These are phyloP conservation scores for Huntiella decipiens DNA, from an alignment of 2,329 filamentous ascomycete species.

Conservation along the genomic window DNA sequence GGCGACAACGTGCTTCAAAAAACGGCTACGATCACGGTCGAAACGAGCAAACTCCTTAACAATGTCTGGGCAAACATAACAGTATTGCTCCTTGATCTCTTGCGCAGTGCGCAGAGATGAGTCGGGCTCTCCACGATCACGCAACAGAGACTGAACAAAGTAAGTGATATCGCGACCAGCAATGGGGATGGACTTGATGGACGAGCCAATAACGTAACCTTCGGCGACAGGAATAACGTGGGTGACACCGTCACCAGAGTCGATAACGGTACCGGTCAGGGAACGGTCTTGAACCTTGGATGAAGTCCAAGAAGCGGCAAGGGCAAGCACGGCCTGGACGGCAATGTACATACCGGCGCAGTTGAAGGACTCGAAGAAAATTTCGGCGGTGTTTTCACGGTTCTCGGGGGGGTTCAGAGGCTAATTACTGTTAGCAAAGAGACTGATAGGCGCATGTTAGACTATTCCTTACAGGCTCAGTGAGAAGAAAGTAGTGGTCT, in stretches of 20 bases:
- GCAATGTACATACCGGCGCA: slow-evolving; percentile 97
- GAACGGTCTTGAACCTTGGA: slow-evolving; percentile 95
- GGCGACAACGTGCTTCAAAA: slow-evolving; percentile 74
- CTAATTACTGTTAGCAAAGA: slow-evolving; percentile 24
- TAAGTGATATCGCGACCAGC: slow-evolving; percentile 97
- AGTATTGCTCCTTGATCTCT: slow-evolving; percentile 96
- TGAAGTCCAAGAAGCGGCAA: slow-evolving; percentile 95
- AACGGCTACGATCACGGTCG: slow-evolving; percentile 79
- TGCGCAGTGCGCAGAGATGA: slow-evolving; percentile 95
- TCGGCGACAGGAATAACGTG: slow-evolving; percentile 98
- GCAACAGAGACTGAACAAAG: slow-evolving; percentile 88
- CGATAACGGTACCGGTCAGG: slow-evolving; percentile 91
- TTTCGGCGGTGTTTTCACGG: slow-evolving; percentile 95
- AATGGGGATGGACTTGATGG: slow-evolving; percentile 97
- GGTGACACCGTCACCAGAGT: slow-evolving; percentile 95
- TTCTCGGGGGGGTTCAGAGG: slow-evolving; percentile 97
- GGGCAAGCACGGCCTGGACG: slow-evolving; percentile 87
- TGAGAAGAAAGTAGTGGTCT: slow-evolving; percentile 95
- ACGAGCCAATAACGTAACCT: slow-evolving; percentile 96
- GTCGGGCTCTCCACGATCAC: slow-evolving; percentile 90
- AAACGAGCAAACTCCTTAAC: slow-evolving; percentile 95
- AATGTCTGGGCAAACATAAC: slow-evolving; percentile 95
- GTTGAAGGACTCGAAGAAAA: slow-evolving; percentile 99
- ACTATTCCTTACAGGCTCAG: slow-evolving; percentile 51
- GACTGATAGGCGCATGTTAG: background rate